phyloP scores from a whole-genome alignment of 148 eudicot genomes.

The Amaranthus palmeri region DNA sequence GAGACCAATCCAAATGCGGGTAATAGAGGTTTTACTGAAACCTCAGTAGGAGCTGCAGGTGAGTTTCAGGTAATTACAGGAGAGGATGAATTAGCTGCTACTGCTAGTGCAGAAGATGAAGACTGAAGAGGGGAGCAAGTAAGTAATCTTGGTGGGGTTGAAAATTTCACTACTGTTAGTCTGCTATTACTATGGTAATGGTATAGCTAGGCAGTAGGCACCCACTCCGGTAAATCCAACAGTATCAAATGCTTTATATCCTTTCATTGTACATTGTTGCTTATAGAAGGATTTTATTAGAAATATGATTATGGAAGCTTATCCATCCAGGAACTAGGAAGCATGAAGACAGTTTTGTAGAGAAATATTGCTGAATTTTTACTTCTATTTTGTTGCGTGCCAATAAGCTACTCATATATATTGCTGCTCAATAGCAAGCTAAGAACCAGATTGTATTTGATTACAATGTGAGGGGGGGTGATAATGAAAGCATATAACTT shows the following conservation, averaged over 20 bases:
- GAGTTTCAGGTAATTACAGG: slow-evolving; percentile 25
- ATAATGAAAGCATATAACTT: too few relatives aligned
- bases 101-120: slow-evolving; percentile 19
- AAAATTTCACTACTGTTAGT: slow-evolving; percentile 6
- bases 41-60: slow-evolving; percentile 8
- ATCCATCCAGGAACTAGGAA: too few relatives aligned
- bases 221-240: neutral
- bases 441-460: neutral
- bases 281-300: neutral
- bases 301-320: neutral
- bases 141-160: slow-evolving; percentile 10
- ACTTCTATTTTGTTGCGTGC: neutral
- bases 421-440: neutral
- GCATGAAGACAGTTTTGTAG: slow-evolving; percentile 13
- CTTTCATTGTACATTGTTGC: slow-evolving; percentile 16
- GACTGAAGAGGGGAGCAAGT: slow-evolving; percentile 12
- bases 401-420: neutral
- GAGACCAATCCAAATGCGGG: slow-evolving; percentile 28
- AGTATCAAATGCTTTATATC: neutral
- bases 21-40: slow-evolving; percentile 3
- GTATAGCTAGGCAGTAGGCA: neutral
- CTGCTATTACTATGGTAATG: neutral
- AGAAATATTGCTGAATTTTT: neutral
- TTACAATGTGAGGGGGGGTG: too few relatives aligned
- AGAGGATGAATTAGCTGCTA: slow-evolving; percentile 9